Evolutionary conservation across 1,139 yeast species (phyloP).

Genomic region (Candida anutae): DNA sequence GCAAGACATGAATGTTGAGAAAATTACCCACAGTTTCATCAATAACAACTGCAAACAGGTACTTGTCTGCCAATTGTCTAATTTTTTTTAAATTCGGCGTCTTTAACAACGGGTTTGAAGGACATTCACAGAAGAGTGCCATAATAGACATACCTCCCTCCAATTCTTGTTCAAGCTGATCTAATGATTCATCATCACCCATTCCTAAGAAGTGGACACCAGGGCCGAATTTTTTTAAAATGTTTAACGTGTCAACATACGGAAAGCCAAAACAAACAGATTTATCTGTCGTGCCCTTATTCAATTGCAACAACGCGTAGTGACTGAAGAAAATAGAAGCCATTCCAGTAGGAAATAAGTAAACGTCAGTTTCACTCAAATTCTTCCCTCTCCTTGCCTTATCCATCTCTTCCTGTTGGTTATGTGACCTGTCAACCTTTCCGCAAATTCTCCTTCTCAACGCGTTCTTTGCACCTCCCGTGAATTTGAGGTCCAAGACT

Average conservation of each 20-base stretch:
- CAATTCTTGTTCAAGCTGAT: conserved; percentile 53
- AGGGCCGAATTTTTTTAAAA: conserved; percentile 84
- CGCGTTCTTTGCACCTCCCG: conserved; percentile 66
- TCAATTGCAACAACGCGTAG: conserved; percentile 43
- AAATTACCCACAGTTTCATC: conserved; percentile 95
- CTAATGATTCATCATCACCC: conserved; percentile 71
- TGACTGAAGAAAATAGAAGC: conserved; percentile 84
- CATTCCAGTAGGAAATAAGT: conserved; percentile 87
- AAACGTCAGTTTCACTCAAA: conserved; percentile 59
- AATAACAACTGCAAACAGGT: conserved; percentile 68
- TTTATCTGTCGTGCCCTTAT: conserved; percentile 34
- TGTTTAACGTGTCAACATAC: conserved; percentile 84
- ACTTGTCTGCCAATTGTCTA: conserved; percentile 57
- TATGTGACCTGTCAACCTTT: conserved; percentile 43
- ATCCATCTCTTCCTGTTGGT: conserved; percentile 24
- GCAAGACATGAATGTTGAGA: conserved; percentile 73
- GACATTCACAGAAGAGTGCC: conserved; percentile 84
- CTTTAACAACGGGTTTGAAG: conserved; percentile 82
- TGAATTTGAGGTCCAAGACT: conserved; percentile 70
- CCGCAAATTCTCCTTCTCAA: conserved; percentile 71
- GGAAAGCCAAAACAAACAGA: conserved; percentile 94
- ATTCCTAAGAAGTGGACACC: conserved; percentile 76
- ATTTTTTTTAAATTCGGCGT: conserved; percentile 70
- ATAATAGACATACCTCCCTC: conserved; percentile 60
- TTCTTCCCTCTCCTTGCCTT: conserved; percentile 24